phyloP scores from a whole-genome alignment of 768 basidiomycete species.

The Suillus subalutaceus region DNA sequence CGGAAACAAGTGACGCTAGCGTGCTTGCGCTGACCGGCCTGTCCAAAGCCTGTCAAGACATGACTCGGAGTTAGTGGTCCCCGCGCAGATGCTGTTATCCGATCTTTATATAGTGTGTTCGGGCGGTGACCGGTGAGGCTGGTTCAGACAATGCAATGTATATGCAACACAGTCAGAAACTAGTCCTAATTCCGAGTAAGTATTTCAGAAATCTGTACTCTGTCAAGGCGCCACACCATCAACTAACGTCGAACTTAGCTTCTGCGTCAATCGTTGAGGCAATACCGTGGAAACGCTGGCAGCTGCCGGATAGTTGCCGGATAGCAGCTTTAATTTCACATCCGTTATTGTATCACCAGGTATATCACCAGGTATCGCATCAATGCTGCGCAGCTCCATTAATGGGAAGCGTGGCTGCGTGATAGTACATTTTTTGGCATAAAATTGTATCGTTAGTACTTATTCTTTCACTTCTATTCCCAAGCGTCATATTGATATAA shows the following conservation, averaged over 20 bases:
- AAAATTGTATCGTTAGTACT: not conserved
- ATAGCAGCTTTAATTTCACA: no score
- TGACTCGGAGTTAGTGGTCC: not conserved
- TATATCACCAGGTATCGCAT: not conserved
- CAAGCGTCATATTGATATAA: not conserved
- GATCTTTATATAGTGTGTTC: constrained; percentile 2
- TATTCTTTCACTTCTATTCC: not conserved
- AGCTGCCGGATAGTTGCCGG: not conserved
- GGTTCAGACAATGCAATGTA: not conserved
- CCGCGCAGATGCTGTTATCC: no score
- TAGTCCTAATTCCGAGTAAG: not conserved
- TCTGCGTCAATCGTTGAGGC: not conserved
- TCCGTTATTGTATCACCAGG: not conserved
- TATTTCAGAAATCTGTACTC: not conserved
- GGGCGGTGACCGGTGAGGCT: no score
- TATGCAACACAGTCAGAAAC: not conserved
- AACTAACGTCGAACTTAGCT: not conserved
- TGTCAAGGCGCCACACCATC: not conserved
- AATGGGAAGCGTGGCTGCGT: not conserved
- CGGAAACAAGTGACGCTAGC: not conserved
- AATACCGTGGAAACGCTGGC: not conserved
- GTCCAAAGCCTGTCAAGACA: not conserved
- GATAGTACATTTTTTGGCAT: not conserved
- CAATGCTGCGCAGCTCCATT: constrained; percentile 14
- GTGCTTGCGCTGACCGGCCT: not conserved